These are phyloP conservation scores for Thermomyces lanuginosus DNA, from an alignment of 2,329 filamentous ascomycete species.

Conservation along the genomic window DNA sequence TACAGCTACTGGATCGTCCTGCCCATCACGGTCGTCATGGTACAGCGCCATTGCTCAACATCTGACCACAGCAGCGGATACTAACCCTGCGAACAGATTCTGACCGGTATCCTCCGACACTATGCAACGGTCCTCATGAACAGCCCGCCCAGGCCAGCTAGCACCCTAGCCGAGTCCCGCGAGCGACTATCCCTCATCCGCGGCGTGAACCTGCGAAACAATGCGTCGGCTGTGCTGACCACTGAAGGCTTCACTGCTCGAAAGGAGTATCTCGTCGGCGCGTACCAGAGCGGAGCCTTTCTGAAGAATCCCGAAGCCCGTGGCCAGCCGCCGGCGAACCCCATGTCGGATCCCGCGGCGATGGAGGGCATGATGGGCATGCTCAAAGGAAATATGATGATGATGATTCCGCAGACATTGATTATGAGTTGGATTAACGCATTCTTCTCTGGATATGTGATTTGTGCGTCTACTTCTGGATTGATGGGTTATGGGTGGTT, in stretches of 20 bases:
- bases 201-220: constrained; percentile 67
- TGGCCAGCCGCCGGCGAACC: constrained; percentile 79
- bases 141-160: constrained; percentile 59
- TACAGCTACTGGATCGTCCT: constrained; percentile 95
- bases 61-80: neutral
- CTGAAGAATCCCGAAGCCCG: constrained; percentile 75
- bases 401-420: constrained; percentile 97
- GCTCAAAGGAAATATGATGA: constrained; percentile 99
- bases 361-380: constrained; percentile 99
- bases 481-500: neutral
- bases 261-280: constrained; percentile 63
- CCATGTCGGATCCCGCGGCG: constrained; percentile 82
- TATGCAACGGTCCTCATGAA: constrained; percentile 89
- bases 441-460: constrained; percentile 96
- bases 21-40: constrained; percentile 95
- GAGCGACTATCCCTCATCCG: constrained; percentile 76
- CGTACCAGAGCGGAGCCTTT: constrained; percentile 72
- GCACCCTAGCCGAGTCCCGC: constrained; percentile 44
- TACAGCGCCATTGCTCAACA: constrained; percentile 21
- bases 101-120: constrained; percentile 90
- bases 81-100: constrained; percentile 40
- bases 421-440: constrained; percentile 99
- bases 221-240: constrained; percentile 67
- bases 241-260: constrained; percentile 60
- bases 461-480: constrained; percentile 45